Conservation (phyloP, 2,329 filamentous ascomycete species). For the Neopestalotiopsis sp. region DNA sequence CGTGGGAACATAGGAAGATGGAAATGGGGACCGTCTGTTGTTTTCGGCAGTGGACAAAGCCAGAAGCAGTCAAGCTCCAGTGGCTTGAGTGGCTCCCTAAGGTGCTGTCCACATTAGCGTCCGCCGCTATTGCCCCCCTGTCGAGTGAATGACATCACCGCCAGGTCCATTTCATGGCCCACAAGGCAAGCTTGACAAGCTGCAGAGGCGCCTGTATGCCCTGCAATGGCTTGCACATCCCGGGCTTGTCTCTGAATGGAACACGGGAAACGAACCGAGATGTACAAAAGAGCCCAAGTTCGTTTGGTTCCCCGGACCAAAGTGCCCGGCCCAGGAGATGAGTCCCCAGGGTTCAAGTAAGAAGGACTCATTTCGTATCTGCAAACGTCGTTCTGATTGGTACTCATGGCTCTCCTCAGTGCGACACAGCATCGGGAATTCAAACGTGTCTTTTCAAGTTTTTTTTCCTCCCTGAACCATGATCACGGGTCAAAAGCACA, state of each 20-base stretch:
- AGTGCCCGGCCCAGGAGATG: neutral
- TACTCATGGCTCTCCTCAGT: neutral
- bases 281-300: neutral
- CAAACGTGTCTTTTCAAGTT: neutral
- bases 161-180: neutral
- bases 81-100: neutral
- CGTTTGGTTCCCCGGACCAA: neutral
- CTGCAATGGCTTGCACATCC: neutral
- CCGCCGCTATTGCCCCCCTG: conserved; percentile 6
- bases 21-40: conserved; percentile 7
- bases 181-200: neutral
- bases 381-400: neutral
- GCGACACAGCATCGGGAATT: neutral
- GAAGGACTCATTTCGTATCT: neutral
- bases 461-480: neutral
- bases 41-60: conserved; percentile 4
- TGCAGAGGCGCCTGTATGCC: neutral
- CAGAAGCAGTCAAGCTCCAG: conserved; percentile 1
- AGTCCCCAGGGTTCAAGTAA: neutral
- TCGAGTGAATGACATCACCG: conserved; percentile 13
- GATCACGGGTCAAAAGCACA: neutral
- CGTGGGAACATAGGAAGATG: neutral
- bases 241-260: too few relatives aligned
- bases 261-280: neutral
- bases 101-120: conserved; percentile 5